Conservation (phyloP, 371 early-diverging fungal genomes). For the Chytridium lagenaria region DNA sequence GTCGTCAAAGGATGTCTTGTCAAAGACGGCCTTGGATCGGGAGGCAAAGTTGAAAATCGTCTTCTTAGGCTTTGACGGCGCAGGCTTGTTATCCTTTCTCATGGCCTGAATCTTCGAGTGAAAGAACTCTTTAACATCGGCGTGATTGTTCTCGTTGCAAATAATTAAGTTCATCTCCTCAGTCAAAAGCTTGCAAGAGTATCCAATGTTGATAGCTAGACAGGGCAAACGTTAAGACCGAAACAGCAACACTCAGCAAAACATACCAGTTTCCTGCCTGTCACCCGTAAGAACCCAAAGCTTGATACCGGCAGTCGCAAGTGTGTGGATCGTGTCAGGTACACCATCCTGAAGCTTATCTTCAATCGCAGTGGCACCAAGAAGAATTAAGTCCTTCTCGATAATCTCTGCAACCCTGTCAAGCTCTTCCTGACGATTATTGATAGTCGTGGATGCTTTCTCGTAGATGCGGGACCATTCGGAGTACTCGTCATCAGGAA, state of each 20-base stretch:
- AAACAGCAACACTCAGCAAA: not conserved
- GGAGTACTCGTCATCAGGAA: conserved; percentile 74
- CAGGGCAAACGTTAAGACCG: not conserved
- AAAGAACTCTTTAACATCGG: conserved; percentile 60
- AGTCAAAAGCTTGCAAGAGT: conserved; percentile 74
- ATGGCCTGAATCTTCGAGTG: conserved; percentile 48
- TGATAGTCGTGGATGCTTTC: conserved; percentile 78
- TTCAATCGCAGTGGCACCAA: conserved; percentile 98
- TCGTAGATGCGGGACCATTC: conserved; percentile 75
- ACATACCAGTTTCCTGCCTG: conserved; percentile 86
- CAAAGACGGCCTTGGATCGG: conserved; percentile 20
- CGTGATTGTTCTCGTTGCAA: conserved; percentile 62
- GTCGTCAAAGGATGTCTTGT: conserved; percentile 39
- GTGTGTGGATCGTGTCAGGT: conserved; percentile 91
- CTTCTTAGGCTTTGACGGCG: conserved; percentile 18
- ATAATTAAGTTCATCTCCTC: conserved; percentile 66
- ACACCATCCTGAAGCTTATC: conserved; percentile 98
- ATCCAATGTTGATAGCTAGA: conserved; percentile 90
- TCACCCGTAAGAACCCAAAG: conserved; percentile 97
- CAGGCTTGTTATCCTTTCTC: not conserved
- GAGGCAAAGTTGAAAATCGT: conserved; percentile 9
- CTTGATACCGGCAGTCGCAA: conserved; percentile 87
- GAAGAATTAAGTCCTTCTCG: conserved; percentile 82
- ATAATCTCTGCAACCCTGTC: conserved; percentile 82
- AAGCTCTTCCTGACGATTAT: conserved; percentile 79